Base-by-base conservation (phyloP, 805 yeast genomes). In the Starmerella tilneyi region DNA sequence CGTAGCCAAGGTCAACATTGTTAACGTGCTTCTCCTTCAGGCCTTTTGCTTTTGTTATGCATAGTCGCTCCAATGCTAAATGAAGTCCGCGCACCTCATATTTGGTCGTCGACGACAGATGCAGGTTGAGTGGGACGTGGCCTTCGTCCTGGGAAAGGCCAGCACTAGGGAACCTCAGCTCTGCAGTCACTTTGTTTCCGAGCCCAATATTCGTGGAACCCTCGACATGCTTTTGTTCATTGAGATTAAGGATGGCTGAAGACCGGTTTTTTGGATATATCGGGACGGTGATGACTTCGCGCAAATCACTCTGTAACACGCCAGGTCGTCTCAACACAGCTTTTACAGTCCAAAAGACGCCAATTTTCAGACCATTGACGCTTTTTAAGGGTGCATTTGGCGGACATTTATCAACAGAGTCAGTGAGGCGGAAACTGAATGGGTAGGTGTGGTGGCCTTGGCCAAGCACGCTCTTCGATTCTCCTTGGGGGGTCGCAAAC, bases 391-490 rank as follows among this genome's bases (percentile, higher is more conserved):
- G 30, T 8, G 41, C 34, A 19, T 46, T 23, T 7, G 48, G 48
- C 7, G 48, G 48, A 15, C 44, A 26, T 5, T n/a, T 23, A 12
- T 40, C 26, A 9, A 45, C 22, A 11, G 33, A 34, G n/a, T 34
- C 31, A 11, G 44, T n/a, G 5, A 45, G 40, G 28, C 22, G 33
- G 9, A 45, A n/a, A 12, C 27, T 45, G 37, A 45, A 45, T 30
- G 44, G 44, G 23, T 32, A 45, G 12, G 8, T 16, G 41, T 45
- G 41, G 20, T 39, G 44, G 16, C 48, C 48, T 13, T 16, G 32
- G 28, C 27, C 27, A 12, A 45, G 35, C 28, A 27, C 30, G n/a
- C 17, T 22, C n/a, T 37, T 26, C 24, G 28, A 32, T 15, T 26
- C 33, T 8, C 9, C 41, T 4, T 11, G 9, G 7, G 33, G 31